These are phyloP conservation scores for Fusarium globosum DNA, from an alignment of 2,329 filamentous ascomycete genomes.

Conservation along the genomic window DNA sequence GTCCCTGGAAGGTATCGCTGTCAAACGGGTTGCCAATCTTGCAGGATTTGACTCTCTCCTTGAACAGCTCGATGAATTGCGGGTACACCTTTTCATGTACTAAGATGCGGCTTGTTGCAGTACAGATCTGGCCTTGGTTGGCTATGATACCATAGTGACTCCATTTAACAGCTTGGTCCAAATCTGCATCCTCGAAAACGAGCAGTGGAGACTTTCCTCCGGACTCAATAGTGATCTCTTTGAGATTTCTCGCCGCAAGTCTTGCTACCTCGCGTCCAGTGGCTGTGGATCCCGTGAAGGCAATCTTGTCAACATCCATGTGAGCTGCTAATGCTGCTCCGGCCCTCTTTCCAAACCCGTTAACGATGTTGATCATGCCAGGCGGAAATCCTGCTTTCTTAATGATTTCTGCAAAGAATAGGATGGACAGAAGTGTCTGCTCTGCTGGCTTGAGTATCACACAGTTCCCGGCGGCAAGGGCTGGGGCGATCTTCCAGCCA, in stretches of 20 bases:
- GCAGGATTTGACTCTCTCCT: slow-evolving; percentile 52
- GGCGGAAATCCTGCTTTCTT: slow-evolving; percentile 81
- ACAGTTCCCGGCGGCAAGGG: slow-evolving; percentile 73
- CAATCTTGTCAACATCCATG: slow-evolving; percentile 77
- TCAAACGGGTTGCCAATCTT: slow-evolving; percentile 78
- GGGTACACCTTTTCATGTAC: slow-evolving; percentile 71
- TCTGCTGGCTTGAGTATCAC: slow-evolving; percentile 74
- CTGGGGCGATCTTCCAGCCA: slow-evolving; percentile 80
- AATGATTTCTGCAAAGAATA: slow-evolving; percentile 74
- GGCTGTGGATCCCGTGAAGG: slow-evolving; percentile 80
- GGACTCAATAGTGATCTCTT: slow-evolving; percentile 75
- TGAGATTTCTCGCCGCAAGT: slow-evolving; percentile 68
- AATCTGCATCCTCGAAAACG: slow-evolving; percentile 73
- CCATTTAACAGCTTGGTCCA: slow-evolving; percentile 75
- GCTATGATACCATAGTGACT: slow-evolving; percentile 63
- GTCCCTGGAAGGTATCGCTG: slow-evolving; percentile 77
- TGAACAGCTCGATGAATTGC: slow-evolving; percentile 63
- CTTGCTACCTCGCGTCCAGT: slow-evolving; percentile 74
- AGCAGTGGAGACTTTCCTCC: slow-evolving; percentile 74
- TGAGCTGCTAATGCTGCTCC: slow-evolving; percentile 76
- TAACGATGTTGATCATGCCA: slow-evolving; percentile 81
- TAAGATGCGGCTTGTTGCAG: slow-evolving; percentile 71
- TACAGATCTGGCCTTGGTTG: slow-evolving; percentile 74
- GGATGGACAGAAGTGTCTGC: slow-evolving; percentile 72
- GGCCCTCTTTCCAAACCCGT: slow-evolving; percentile 75